phyloP scores from a whole-genome alignment of 148 eudicot genomes.

The Agrostemma githago region DNA sequence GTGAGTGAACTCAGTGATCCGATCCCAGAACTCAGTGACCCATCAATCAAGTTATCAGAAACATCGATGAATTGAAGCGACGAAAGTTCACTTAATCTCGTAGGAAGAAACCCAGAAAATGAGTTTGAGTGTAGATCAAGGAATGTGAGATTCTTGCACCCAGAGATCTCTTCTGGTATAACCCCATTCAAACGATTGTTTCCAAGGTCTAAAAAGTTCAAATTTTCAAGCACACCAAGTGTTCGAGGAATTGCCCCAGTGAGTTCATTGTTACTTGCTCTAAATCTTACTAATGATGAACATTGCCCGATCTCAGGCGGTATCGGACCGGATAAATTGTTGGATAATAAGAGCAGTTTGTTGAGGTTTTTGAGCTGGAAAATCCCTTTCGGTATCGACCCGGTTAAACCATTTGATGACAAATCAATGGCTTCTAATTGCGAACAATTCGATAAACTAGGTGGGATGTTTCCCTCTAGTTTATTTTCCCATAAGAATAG shows the following conservation, averaged over 20 bases:
- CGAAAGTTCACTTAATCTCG: constrained; percentile 35
- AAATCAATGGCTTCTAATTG: constrained; percentile 66
- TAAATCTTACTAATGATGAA: constrained; percentile 58
- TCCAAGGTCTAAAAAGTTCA: constrained; percentile 78
- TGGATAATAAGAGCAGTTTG: constrained; percentile 60
- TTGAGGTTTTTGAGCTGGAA: constrained; percentile 62
- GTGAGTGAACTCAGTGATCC: constrained; percentile 73
- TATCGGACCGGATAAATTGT: constrained; percentile 63
- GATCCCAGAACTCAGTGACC: constrained; percentile 42
- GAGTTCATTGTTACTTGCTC: constrained; percentile 58
- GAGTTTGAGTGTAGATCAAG: constrained; percentile 81
- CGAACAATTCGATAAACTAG: constrained; percentile 43
- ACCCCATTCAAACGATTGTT: constrained; percentile 57
- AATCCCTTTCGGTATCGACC: constrained; percentile 60
- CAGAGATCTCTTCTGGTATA: constrained; percentile 59
- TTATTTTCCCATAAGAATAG: constrained; percentile 78
- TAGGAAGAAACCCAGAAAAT: constrained; percentile 56
- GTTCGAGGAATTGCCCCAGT: constrained; percentile 63
- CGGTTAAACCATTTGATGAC: constrained; percentile 62
- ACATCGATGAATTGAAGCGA: constrained; percentile 67
- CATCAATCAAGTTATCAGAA: constrained; percentile 63
- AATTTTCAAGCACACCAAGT: constrained; percentile 56
- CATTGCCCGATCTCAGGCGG: constrained; percentile 76
- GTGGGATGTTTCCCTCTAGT: constrained; percentile 67
- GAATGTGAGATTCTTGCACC: constrained; percentile 72